Conservation (phyloP, 2,329 filamentous ascomycete genomes). For the Coleophoma crateriformis region DNA sequence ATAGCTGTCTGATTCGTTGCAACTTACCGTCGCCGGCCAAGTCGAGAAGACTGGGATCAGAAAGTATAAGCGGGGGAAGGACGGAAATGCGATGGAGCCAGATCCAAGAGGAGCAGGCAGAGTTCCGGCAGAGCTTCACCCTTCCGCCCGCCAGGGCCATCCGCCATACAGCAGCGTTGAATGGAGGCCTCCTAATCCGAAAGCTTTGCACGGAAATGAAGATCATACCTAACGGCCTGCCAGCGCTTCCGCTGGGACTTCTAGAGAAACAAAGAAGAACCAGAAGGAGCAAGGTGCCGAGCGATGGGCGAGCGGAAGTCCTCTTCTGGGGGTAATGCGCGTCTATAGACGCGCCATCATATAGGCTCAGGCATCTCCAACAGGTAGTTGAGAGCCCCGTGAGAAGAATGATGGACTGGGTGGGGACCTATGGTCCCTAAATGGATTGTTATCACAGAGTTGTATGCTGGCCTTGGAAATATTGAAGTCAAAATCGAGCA, state of each 20-base stretch:
- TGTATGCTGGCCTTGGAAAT: not conserved
- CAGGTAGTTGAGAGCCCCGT: not conserved
- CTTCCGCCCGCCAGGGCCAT: not conserved
- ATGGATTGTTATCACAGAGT: not conserved
- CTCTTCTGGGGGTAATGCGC: not conserved
- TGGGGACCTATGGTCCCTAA: not conserved
- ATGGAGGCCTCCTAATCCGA: not conserved
- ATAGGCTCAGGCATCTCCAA: not conserved
- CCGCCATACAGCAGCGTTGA: not conserved
- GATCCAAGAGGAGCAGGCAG: not conserved
- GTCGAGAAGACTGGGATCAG: not conserved
- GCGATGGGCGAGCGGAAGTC: not conserved
- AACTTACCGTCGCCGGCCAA: not conserved
- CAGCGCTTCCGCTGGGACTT: not conserved
- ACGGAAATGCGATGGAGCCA: not conserved
- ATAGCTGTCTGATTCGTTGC: not conserved
- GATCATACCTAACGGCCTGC: not conserved
- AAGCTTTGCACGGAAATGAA: not conserved
- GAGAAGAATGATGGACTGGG: not conserved
- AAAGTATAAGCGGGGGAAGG: not conserved
- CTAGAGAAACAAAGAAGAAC: not conserved
- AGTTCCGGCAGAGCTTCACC: not conserved
- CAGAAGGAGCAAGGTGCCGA: not conserved
- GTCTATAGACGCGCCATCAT: not conserved
- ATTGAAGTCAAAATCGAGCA: not conserved